Evolutionary conservation across 768 basidiomycete species (phyloP).

Genomic region (Suillus paluster): DNA sequence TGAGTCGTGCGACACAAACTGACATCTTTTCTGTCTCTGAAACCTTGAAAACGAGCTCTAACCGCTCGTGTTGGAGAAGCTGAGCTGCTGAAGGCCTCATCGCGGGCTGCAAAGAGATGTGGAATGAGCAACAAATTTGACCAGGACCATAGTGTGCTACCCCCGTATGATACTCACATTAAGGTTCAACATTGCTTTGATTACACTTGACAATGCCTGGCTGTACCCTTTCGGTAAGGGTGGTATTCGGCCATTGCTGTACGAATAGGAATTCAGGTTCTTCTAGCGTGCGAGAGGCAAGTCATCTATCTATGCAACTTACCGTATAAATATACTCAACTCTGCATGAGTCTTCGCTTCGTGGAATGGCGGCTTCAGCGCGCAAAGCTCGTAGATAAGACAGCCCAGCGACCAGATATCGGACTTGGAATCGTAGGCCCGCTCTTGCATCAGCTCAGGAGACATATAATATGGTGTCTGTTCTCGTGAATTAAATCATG

Average conservation of each 20-base stretch:
- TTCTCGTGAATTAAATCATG: slow-evolving; percentile 44
- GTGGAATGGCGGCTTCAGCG: slow-evolving; percentile 90
- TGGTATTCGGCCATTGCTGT: slow-evolving; percentile 87
- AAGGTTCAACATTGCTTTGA: slow-evolving; percentile 86
- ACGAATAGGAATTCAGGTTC: not conserved
- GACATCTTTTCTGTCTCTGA: slow-evolving; percentile 82
- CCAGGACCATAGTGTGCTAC: slow-evolving; percentile 10
- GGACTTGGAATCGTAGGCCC: slow-evolving; percentile 95
- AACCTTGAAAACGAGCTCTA: slow-evolving; percentile 73
- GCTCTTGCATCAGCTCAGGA: slow-evolving; percentile 96
- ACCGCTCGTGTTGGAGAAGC: slow-evolving; percentile 78
- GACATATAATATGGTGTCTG: slow-evolving; percentile 99
- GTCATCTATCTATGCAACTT: slow-evolving; percentile 21
- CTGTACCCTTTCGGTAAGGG: slow-evolving; percentile 87
- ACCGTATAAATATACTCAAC: slow-evolving; percentile 82
- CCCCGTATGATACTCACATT: slow-evolving; percentile 54
- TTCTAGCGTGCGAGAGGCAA: not conserved
- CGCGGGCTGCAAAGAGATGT: slow-evolving; percentile 59
- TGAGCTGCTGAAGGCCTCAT: slow-evolving; percentile 86
- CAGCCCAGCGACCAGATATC: slow-evolving; percentile 99
- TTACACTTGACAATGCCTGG: slow-evolving; percentile 67
- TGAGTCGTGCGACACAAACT: slow-evolving; percentile 20
- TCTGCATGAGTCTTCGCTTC: slow-evolving; percentile 91
- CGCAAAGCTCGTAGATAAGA: slow-evolving; percentile 95
- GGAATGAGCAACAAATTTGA: not conserved